Base-by-base conservation (phyloP, 176 grass and related monocot species). In the Zea luxurians region DNA sequence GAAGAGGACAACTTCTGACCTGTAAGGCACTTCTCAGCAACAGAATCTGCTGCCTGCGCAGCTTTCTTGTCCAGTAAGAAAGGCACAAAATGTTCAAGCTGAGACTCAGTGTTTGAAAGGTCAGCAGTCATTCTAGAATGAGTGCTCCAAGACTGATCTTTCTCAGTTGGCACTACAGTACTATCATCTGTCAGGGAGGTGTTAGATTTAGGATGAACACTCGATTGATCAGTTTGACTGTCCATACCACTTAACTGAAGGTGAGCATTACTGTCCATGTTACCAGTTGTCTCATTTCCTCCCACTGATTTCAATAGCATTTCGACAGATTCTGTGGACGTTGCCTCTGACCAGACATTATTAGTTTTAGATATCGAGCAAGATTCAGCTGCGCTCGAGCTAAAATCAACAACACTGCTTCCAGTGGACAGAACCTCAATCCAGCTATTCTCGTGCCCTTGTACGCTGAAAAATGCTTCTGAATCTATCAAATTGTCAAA, bases 341-440 rank as follows among this genome's bases (percentile, higher is more conserved):
- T 94, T 53, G 96, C 90, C 78, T 96, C 90, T 42, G 92, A 95
- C 96, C 96, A 99, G 18, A 85, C 83, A 92, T 92, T 93, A 74
- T 96, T 90, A 34, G 72, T 72, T 78, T 79, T 90, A 54, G 92
- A 81, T 71, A 90, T 55, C 15, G 93, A 88, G 61, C 86, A 88
- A 58, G 86, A 88, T 71, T 90, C 80, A 48, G 77, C 78, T 37
- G 92, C 88, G 17, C 86, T 89, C 54, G 86, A 88, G 52, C 83
- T 81, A 84, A 94, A 94, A 82, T 91, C 83, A 68, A 84, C 83
- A 44, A 78, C 80, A 53, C 75, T 89, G 59, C 84, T 92, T 82
- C 90, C 86, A 61, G 87, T 77, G 45, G 92, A 92, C 20, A 98
- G 92, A 70, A 89, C 90, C 59, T 96, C 90, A 48, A 99, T 93